Conservation (phyloP, 768 basidiomycete genomes). For the Rhodotorula sphaerocarpa region DNA sequence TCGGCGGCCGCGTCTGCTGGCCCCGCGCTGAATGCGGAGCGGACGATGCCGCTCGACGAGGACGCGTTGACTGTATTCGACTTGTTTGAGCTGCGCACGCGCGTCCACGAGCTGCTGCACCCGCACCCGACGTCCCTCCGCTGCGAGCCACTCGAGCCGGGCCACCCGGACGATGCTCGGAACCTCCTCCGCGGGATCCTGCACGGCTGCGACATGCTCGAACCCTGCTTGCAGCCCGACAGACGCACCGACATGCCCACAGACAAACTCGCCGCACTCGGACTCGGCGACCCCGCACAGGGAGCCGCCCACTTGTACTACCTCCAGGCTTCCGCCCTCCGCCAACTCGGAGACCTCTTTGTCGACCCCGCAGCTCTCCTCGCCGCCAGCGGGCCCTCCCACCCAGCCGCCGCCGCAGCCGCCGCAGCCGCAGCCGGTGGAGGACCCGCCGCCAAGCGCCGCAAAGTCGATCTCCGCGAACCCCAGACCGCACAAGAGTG, state of each 20-base stretch:
- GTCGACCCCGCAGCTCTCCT: background rate
- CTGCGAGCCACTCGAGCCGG: constrained; percentile 5
- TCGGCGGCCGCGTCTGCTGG: background rate
- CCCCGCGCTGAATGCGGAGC: constrained; percentile 6
- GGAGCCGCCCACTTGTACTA: background rate
- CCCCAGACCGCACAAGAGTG: constrained; percentile 22
- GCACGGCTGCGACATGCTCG: constrained; percentile 27
- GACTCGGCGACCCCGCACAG: background rate
- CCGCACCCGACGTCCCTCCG: constrained; percentile 13
- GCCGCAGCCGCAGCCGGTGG: no score
- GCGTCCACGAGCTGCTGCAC: constrained; percentile 18
- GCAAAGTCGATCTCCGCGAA: constrained; percentile 32
- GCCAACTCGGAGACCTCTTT: constrained; percentile 19
- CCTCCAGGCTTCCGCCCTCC: constrained; percentile 26
- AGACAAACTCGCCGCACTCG: constrained; percentile 22
- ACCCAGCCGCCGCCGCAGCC: no score
- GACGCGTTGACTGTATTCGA: constrained; percentile 31
- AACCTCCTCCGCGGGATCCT: constrained; percentile 31
- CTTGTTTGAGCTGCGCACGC: constrained; percentile 30
- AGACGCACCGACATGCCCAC: constrained; percentile 6
- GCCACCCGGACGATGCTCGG: constrained; percentile 24
- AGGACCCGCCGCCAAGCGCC: constrained; percentile 14
- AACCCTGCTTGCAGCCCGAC: constrained; percentile 4
- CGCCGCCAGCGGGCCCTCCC: background rate
- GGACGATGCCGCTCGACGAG: constrained; percentile 32